Base-by-base conservation (phyloP, 148 eudicot species). In the Talinum fruticosum region DNA sequence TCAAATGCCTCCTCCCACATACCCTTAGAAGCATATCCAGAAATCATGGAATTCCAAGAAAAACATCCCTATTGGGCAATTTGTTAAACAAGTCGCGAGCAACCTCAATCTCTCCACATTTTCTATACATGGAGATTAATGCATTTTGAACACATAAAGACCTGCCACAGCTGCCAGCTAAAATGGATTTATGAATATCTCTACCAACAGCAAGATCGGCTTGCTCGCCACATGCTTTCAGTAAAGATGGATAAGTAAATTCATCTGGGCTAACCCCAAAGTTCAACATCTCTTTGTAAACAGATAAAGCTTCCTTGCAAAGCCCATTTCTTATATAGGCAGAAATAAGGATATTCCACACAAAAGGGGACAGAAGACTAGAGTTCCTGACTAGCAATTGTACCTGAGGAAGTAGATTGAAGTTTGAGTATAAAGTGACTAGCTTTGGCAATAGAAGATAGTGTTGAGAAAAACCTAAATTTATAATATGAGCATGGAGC, bases 11-110 rank as follows among this genome's bases (percentile, higher is more conserved):
- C 90, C 32, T 74, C 70, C 97, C 91, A 93, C 87, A 82, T 79
- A 54, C 87, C 86, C 76, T 73, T 86, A 24, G 89, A 84, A 68
- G 93, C 96, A 89, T 89, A 91, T 16, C 82, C 85, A 34, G 89
- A 85, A 23, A 93, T 88, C 80, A 89, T 91, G 12, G 93, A 79
- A 69, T 92, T 94, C 98, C 98, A 94, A n/a, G 98, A 89, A 82
- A 90, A 87, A 81, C 76, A 80, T 94, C 95, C 79, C 77, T 91
- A 10, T 66, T 71, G 6, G 72, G 80, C 90, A 93, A 69, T 72
- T 81, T 78, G 45, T 90, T 84, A 67, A 93, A 93, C 71, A 93
- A 16, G 19, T 80, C 62, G 35, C 89, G 90, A 75, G 97, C 93
- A 66, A 75, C 74, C 47, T 85, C 84, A 34, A 91, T 83, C 78